Base-by-base conservation (phyloP, 768 basidiomycete species). In the Hydnum rufescens region DNA sequence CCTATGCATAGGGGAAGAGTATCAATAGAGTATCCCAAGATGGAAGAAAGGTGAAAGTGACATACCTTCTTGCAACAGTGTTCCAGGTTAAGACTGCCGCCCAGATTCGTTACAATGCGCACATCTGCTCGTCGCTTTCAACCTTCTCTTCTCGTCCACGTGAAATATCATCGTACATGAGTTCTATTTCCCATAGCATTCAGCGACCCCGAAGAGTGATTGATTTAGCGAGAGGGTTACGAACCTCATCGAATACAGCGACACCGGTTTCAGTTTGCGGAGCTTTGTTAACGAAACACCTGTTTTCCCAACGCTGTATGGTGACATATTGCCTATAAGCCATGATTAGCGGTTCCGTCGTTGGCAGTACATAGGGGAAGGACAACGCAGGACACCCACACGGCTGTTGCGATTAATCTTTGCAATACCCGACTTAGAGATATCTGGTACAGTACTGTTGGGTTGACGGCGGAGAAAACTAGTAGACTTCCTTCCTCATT, bases 201-300 rank as follows among this genome's bases (percentile, higher is more conserved):
- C 46, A 28, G n/a, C n/a, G n/a, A n/a, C n/a, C n/a, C n/a, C n/a
- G n/a, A n/a, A n/a, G 19, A 53, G 6, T n/a, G n/a, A n/a, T n/a
- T n/a, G n/a, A n/a, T n/a, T n/a, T n/a, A n/a, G n/a, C n/a, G n/a
- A n/a, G n/a, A n/a, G n/a, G n/a, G n/a, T n/a, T n/a, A n/a, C n/a
- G n/a, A n/a, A n/a, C n/a, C n/a, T 97, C 95, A 64, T 99, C 92
- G 78, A 90, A 92, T n/a, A 97, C 68, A 3, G 93, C 75, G 59
- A 83, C 79, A 47, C 90, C 79, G 43, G 72, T 76, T 23, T 69
- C 66, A 2, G 73, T 74, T 53, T 78, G 75, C 8, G 88, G 81
- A 58, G 86, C 84, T 53, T 90, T 73, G 95, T 99, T 47, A 99
- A 66, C 0, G 90, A 89, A 2, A 92, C 93, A 50, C 92, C 89